Conservation (phyloP, 78 protist species). For the Paratrimastix pyriformis region DNA sequence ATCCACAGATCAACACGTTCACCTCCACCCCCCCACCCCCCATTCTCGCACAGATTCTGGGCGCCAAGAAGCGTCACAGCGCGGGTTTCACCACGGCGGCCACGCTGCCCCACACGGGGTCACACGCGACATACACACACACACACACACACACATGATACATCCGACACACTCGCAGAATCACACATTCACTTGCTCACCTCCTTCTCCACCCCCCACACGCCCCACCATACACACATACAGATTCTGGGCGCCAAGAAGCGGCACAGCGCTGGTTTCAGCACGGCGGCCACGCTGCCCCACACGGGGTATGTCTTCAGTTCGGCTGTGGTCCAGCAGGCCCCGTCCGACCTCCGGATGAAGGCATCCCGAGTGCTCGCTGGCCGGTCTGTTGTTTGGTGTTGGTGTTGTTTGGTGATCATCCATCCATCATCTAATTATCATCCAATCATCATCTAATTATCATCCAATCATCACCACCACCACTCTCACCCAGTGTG, state of each 20-base stretch:
- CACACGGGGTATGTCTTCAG: constrained; percentile 54
- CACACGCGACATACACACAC: too few relatives aligned
- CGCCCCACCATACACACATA: too few relatives aligned
- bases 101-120: too few relatives aligned
- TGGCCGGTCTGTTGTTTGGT: constrained; percentile 18
- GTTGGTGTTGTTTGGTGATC: not conserved
- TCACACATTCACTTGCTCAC: constrained; percentile 33
- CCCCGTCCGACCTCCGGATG: constrained; percentile 30
- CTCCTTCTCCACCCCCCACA: too few relatives aligned
- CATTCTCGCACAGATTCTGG: too few relatives aligned
- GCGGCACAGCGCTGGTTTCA: constrained; percentile 44
- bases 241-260: constrained; percentile 38
- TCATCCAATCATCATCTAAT: not conserved
- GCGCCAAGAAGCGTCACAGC: too few relatives aligned
- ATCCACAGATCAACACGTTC: too few relatives aligned
- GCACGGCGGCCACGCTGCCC: constrained; percentile 20
- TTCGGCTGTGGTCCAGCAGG: constrained; percentile 35
- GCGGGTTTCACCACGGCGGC: too few relatives aligned
- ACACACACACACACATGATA: too few relatives aligned
- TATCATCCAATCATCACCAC: not conserved
- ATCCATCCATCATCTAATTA: not conserved
- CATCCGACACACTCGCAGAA: too few relatives aligned
- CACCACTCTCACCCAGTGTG: not conserved
- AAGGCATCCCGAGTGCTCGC: constrained; percentile 37
- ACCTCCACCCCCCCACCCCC: too few relatives aligned